These are phyloP conservation scores for Paradendryphiella salina DNA, from an alignment of 2,329 filamentous ascomycete species.

Conservation along the genomic window DNA sequence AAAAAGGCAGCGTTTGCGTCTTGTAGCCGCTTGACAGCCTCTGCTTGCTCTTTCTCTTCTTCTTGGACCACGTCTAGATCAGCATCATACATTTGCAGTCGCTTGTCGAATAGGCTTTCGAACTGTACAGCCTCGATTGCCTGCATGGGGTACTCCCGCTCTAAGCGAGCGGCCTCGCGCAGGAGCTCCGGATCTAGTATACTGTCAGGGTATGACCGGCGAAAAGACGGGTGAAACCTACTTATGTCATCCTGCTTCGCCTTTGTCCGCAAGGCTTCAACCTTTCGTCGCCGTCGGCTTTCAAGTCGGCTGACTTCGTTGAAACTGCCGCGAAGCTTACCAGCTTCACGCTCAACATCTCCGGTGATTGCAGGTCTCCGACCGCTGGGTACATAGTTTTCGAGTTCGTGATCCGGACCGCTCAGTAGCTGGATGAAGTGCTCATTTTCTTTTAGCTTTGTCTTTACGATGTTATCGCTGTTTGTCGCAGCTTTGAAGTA, in stretches of 20 bases:
- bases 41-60: slow-evolving; percentile 76
- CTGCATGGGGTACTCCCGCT: slow-evolving; percentile 83
- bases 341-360: slow-evolving; percentile 76
- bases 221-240: slow-evolving; percentile 41
- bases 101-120: slow-evolving; percentile 83
- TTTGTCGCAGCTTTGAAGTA: slow-evolving; percentile 76
- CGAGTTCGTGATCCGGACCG: slow-evolving; percentile 76
- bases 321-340: slow-evolving; percentile 73
- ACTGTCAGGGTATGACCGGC: slow-evolving; percentile 29
- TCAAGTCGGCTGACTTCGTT: slow-evolving; percentile 87
- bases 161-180: slow-evolving; percentile 78
- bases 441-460: slow-evolving; percentile 77
- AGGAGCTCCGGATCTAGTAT: slow-evolving; percentile 70
- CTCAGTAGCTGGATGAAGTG: slow-evolving; percentile 74
- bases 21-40: slow-evolving; percentile 68
- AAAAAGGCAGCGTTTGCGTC: slow-evolving; percentile 80
- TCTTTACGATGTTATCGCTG: slow-evolving; percentile 71
- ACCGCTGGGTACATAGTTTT: slow-evolving; percentile 88
- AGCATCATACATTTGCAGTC: slow-evolving; percentile 77
- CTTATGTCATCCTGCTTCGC: slow-evolving; percentile 85
- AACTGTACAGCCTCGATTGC: slow-evolving; percentile 87
- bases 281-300: slow-evolving; percentile 74
- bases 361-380: slow-evolving; percentile 77
- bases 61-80: slow-evolving; percentile 72
- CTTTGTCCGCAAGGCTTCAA: slow-evolving; percentile 77